A percentile compares a stretch with the other conserved stretches of the same genome.
These are phyloP conservation scores for Venturia asperata DNA, from an alignment of 2,329 filamentous ascomycete genomes.

Conservation along the genomic window DNA sequence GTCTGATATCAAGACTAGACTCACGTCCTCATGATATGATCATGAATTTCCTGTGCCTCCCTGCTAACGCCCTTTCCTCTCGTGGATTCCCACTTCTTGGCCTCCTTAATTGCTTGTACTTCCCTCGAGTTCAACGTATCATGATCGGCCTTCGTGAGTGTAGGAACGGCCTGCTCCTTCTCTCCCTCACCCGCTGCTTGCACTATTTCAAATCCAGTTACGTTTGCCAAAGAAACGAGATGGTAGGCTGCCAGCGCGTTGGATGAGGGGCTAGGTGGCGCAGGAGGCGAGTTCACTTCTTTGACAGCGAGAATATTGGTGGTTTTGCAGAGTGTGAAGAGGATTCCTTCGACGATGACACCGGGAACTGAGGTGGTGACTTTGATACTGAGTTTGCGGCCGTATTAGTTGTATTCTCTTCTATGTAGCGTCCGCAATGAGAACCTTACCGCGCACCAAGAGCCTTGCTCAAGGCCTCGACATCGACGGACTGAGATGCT, in stretches of 20 bases:
- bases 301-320: conserved; percentile 57
- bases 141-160: conserved; percentile 48
- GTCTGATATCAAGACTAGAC: conserved; percentile 23
- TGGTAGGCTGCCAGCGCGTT: conserved; percentile 44
- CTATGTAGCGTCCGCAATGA: not conserved
- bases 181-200: conserved; percentile 29
- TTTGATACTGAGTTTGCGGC: conserved; percentile 29
- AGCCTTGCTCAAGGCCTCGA: conserved; percentile 51
- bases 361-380: conserved; percentile 46
- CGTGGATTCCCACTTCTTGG: conserved; percentile 51
- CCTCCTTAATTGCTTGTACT: conserved; percentile 47
- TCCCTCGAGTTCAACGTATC: conserved; percentile 49
- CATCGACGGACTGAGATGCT: conserved; percentile 38
- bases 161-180: conserved; percentile 37
- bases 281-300: conserved; percentile 40
- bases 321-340: conserved; percentile 55
- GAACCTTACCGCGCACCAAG: conserved; percentile 53
- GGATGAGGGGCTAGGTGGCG: conserved; percentile 31
- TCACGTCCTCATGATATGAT: conserved; percentile 52
- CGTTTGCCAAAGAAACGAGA: conserved; percentile 52
- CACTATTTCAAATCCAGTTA: conserved; percentile 36
- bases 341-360: conserved; percentile 51
- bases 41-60: conserved; percentile 57
- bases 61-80: conserved; percentile 54
- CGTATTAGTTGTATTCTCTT: too few relatives aligned